phyloP scores from a whole-genome alignment of 2,329 filamentous ascomycete genomes.

The Coniella lustricola region DNA sequence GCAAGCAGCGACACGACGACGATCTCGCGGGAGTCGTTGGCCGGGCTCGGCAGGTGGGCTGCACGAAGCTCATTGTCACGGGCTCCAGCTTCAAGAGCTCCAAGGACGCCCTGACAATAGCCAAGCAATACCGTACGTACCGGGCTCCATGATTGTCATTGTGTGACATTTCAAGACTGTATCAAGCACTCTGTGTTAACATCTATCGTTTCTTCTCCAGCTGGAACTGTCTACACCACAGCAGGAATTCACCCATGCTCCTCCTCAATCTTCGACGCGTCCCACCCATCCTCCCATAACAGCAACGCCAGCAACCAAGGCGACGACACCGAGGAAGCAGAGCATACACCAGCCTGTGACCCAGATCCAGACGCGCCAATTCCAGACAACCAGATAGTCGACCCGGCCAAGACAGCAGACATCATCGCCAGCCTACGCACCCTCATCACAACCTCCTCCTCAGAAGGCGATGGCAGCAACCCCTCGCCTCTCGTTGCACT shows the following conservation, averaged over 20 bases:
- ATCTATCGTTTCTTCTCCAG: constrained; percentile 32
- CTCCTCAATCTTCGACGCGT: constrained; percentile 66
- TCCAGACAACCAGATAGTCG: constrained; percentile 38
- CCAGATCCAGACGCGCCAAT: constrained; percentile 41
- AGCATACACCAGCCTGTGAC: constrained; percentile 47
- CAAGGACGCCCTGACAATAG: constrained; percentile 64
- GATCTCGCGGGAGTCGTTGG: constrained; percentile 73
- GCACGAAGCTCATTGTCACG: constrained; percentile 85
- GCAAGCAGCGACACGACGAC: constrained; percentile 65
- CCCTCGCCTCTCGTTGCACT: constrained; percentile 61
- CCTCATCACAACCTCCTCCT: constrained; percentile 58
- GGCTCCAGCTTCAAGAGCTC: constrained; percentile 81
- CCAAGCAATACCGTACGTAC: constrained; percentile 63
- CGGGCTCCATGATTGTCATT: constrained; percentile 1
- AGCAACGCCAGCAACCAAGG: too few species aligned
- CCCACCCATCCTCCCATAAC: constrained; percentile 34
- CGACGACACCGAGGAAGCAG: constrained; percentile 33
- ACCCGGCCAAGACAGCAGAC: constrained; percentile 35
- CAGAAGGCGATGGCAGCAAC: constrained; percentile 41
- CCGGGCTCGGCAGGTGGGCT: constrained; percentile 71
- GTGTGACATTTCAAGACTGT: not conserved
- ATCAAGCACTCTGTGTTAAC: not conserved
- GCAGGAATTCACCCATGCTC: constrained; percentile 92
- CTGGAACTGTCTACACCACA: constrained; percentile 78
- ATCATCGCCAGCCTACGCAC: constrained; percentile 54